These are phyloP conservation scores for Lachnellula subtilissima DNA, from an alignment of 2,329 filamentous ascomycete species.

Conservation along the genomic window DNA sequence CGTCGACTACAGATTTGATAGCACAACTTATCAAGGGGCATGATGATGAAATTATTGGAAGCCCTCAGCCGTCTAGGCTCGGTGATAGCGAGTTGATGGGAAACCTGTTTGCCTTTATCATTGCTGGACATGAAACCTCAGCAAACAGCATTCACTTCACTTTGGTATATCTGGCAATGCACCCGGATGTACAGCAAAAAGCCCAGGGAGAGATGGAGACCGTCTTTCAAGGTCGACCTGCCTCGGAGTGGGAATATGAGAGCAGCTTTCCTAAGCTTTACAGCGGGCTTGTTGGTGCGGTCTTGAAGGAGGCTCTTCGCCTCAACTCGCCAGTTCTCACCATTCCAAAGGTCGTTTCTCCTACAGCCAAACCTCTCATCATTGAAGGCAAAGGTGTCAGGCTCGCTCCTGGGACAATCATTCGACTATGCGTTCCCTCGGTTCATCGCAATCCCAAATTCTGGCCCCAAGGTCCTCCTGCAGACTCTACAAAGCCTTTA, in stretches of 20 bases:
- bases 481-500: constrained; percentile 32
- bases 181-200: constrained; percentile 56
- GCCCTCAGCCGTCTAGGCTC: constrained; percentile 27
- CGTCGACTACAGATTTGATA: not conserved
- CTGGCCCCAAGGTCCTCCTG: constrained; percentile 51
- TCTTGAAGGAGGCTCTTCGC: constrained; percentile 72
- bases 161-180: constrained; percentile 62
- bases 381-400: constrained; percentile 53
- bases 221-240: constrained; percentile 55
- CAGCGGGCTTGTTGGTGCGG: constrained; percentile 64
- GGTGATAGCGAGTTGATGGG: constrained; percentile 62
- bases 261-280: constrained; percentile 58
- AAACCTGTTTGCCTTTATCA: constrained; percentile 62
- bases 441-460: constrained; percentile 65
- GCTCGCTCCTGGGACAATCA: constrained; percentile 50
- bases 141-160: constrained; percentile 70
- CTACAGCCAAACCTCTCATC: constrained; percentile 47
- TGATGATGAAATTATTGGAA: not conserved
- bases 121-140: constrained; percentile 76
- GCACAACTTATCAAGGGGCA: constrained; percentile 6
- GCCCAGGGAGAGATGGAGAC: constrained; percentile 65
- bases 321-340: constrained; percentile 65
- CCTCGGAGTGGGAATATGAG: constrained; percentile 65
- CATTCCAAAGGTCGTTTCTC: constrained; percentile 61
- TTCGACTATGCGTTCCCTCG: constrained; percentile 53